Evolutionary conservation across 805 yeast species (phyloP), one percentile per base, ranked within the genome.

Genomic region (Danielia reshetovae): DNA sequence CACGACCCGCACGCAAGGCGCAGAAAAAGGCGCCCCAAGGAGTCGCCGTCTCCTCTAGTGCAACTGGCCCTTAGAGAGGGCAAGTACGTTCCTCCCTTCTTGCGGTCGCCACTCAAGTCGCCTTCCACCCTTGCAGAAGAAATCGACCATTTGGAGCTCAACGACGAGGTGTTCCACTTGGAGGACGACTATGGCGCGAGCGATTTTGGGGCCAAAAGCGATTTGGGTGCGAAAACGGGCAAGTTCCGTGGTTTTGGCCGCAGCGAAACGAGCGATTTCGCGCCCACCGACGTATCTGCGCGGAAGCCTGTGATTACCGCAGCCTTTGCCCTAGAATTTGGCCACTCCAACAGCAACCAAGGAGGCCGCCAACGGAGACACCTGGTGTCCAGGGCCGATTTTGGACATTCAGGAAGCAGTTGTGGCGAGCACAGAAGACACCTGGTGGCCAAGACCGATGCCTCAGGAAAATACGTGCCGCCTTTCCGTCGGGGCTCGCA

Each of bases 401-500:
- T n/a, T n/a, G n/a, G n/a, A n/a, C n/a, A n/a, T n/a, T n/a, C n/a
- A n/a, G n/a, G n/a, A n/a, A n/a, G n/a, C n/a, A n/a, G n/a, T n/a
- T n/a, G n/a, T n/a, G n/a, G n/a, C n/a, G n/a, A n/a, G n/a, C n/a
- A n/a, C n/a, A 27, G 29, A 12, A 30, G 33, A 15, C n/a, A 17
- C 12, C 29, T 22, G 16, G 28, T 26, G 24, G 10, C 36, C 6
- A 35, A 27, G 27, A 32, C 27, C 4, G 35, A 25, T 19, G 24
- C 31, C 31, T 30, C 47, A 3, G 84, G 84, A 3, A 80, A 77
- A 51, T 81, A 82, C 47, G 63, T 82, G 25, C 89, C 89, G 14
- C 88, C 88, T n/a, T 79, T 74, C 48, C 62, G 81, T 44, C 68
- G 88, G 52, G 72, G 75, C 0, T 72, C 79, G 4, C 62, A 57